These are phyloP conservation scores for Aureobasidium namibiae DNA, from an alignment of 2,329 filamentous ascomycete genomes.

Conservation along the genomic window DNA sequence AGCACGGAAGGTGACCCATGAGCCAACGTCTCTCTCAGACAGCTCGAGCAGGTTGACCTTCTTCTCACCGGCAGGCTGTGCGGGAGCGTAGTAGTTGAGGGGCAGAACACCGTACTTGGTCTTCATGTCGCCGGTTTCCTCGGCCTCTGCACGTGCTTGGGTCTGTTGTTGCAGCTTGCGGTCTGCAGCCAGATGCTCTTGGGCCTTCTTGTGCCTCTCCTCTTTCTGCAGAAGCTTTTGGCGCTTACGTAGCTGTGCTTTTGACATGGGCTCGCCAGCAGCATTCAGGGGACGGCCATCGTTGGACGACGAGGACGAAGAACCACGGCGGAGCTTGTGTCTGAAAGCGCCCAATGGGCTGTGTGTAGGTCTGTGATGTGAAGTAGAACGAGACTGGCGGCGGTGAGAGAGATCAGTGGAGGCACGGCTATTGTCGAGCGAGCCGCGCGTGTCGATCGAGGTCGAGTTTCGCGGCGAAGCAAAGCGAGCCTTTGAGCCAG, in stretches of 20 bases:
- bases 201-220: slow-evolving; percentile 34
- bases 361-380: slow-evolving; percentile 22
- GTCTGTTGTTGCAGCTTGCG: slow-evolving; percentile 40
- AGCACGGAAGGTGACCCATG: slow-evolving; percentile 59
- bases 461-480: slow-evolving; percentile 5
- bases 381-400: background rate
- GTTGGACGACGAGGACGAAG: slow-evolving; percentile 26
- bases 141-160: slow-evolving; percentile 39
- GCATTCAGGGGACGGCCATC: slow-evolving; percentile 38
- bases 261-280: slow-evolving; percentile 42
- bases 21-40: slow-evolving; percentile 44
- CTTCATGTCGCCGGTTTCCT: slow-evolving; percentile 52
- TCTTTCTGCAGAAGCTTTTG: slow-evolving; percentile 38
- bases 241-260: slow-evolving; percentile 42
- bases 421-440: background rate
- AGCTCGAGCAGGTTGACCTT: slow-evolving; percentile 46
- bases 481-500: background rate
- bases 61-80: slow-evolving; percentile 39
- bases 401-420: background rate
- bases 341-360: slow-evolving; percentile 27
- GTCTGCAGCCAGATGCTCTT: slow-evolving; percentile 37
- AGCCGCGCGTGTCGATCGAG: background rate
- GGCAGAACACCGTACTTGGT: slow-evolving; percentile 51
- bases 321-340: slow-evolving; percentile 23
- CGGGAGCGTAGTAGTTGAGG: slow-evolving; percentile 48